Base-by-base conservation (phyloP, 2,329 filamentous ascomycete species). In the Lasiodiplodia theobromae region DNA sequence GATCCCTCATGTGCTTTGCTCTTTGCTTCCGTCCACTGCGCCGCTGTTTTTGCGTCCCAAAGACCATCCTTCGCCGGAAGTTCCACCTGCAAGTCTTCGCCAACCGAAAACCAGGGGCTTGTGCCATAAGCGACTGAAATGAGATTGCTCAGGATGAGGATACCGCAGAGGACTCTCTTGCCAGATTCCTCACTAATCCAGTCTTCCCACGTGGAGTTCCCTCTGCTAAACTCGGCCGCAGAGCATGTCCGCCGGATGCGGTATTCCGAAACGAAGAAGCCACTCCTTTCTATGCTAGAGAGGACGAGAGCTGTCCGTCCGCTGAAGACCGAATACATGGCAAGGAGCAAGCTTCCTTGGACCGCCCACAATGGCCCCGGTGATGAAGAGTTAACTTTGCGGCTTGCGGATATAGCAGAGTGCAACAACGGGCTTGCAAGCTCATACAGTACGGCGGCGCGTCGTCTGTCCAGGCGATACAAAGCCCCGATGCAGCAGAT, bases 401-500 rank as follows among this genome's bases (percentile, higher is more conserved):
- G 69, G 2, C 70, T 69, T 16, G 49, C 66, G 5, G 68, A 66
- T 7, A 71, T 60, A 3, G 64, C 67, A n/a, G 71, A 68, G 3
- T 71, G 68, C 54, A 69, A 71, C 60, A 71, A 69, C 11, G 69
- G 70, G 16, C 68, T 70, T 16, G 73, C 73, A 8, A 72, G 56
- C 5, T 71, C 70, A 60, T 70, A 74, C 8, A 71, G 72, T 16
- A 71, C 70, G 51, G 71, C 73, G 3, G 77, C 76, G 18, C 73
- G 71, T 23, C 75, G 76, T 25, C 76, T 74, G n/a, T 76, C 74
- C 10, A 78, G 69, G 63, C 74, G 73, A 66, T 78, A 79, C 2
- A 77, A 69, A 5, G 78, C 78, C 1, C 78, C 78, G 66, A 80
- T 77, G 18, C 77, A 75, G 57, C 77, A 79, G 53, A 80, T 79